These are phyloP conservation scores for Ustilago esculenta DNA, from an alignment of 1,284 basidiomycete species.

Conservation along the genomic window DNA sequence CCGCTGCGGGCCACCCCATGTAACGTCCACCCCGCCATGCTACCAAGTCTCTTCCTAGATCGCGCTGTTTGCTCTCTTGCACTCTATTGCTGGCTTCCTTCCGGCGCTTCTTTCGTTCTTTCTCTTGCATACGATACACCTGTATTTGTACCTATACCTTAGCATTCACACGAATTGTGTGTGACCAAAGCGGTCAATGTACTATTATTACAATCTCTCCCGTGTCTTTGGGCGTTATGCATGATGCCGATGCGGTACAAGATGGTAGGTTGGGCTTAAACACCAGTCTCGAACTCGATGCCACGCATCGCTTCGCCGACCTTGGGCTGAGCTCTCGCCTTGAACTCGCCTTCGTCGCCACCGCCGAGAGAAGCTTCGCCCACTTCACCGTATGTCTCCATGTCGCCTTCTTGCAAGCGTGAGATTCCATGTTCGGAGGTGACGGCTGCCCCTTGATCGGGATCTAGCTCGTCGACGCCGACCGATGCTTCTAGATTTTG, in stretches of 20 bases:
- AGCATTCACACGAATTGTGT: conserved; percentile 10
- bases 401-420: conserved; percentile 27
- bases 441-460: conserved; percentile 8
- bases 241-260: too few species aligned
- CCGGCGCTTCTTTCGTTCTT: background rate
- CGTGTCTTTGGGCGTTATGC: too few species aligned
- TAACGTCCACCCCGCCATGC: background rate
- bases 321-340: conserved; percentile 44
- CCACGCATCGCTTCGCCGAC: conserved; percentile 49
- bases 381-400: conserved; percentile 38
- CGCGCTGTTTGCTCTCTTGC: too few species aligned
- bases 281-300: conserved; percentile 46
- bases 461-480: conserved; percentile 39
- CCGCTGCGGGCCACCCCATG: conserved; percentile 44
- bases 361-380: conserved; percentile 23
- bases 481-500: conserved; percentile 33
- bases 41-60: background rate
- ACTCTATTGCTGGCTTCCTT: background rate
- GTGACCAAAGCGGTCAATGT: conserved; percentile 21
- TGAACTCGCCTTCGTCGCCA: conserved; percentile 45
- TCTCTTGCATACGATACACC: conserved; percentile 11
- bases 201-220: conserved; percentile 13
- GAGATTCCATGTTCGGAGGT: conserved; percentile 28
- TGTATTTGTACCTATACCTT: conserved; percentile 44
- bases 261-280: conserved; percentile 1